phyloP scores from a whole-genome alignment of 2,329 filamentous ascomycete species.

The Pezicula radicicola region DNA sequence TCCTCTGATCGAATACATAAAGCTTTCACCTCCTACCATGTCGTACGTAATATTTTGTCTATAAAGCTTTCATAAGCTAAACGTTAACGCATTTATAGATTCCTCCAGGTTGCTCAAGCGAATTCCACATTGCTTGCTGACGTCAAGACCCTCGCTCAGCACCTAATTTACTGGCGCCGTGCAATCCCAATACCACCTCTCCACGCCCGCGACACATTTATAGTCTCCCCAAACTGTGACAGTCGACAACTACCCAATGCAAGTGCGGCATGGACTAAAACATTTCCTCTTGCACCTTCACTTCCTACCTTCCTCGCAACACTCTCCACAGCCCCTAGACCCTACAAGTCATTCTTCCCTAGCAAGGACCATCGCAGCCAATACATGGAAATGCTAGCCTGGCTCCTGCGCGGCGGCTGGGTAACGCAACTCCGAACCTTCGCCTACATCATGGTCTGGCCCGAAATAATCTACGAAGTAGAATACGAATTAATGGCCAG shows the following conservation, averaged over 20 bases:
- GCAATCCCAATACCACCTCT: conserved; percentile 89
- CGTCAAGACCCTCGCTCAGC: conserved; percentile 83
- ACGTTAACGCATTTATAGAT: conserved; percentile 27
- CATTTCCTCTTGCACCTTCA: conserved; percentile 80
- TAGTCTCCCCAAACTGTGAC: conserved; percentile 87
- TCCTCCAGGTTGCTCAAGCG: conserved; percentile 67
- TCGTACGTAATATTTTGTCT: conserved; percentile 33
- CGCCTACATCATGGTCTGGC: conserved; percentile 80
- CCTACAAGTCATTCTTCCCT: conserved; percentile 81
- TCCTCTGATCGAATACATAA: conserved; percentile 78
- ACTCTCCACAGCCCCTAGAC: conserved; percentile 75
- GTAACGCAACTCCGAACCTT: conserved; percentile 92
- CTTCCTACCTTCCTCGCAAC: conserved; percentile 85
- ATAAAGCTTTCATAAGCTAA: conserved; percentile 32
- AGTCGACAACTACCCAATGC: conserved; percentile 68
- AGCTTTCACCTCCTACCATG: conserved; percentile 66
- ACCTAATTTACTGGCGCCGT: conserved; percentile 94
- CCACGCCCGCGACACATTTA: conserved; percentile 85
- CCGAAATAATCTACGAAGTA: conserved; percentile 79
- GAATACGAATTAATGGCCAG: conserved; percentile 68
- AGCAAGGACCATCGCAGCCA: conserved; percentile 82
- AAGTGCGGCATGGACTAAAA: conserved; percentile 67
- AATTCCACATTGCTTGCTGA: conserved; percentile 74
- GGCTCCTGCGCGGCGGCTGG: conserved; percentile 90
- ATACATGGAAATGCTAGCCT: conserved; percentile 89